phyloP scores from a whole-genome alignment of 495 filamentous ascomycete species.

The Ascobolus immersus region DNA sequence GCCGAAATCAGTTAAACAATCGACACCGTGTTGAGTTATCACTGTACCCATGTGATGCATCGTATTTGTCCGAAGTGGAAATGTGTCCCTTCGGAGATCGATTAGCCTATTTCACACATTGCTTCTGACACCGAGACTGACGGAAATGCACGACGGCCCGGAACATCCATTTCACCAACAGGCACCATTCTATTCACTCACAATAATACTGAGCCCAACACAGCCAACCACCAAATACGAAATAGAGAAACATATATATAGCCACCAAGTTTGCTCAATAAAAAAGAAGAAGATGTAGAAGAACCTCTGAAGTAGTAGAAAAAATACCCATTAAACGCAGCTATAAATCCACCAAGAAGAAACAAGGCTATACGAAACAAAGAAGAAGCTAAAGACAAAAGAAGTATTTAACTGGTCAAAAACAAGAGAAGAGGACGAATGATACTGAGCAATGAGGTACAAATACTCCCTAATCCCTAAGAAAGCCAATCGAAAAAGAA shows the following conservation, averaged over 20 bases:
- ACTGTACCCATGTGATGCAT: no score
- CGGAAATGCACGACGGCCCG: no score
- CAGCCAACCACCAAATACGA: conserved; percentile 5
- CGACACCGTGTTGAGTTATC: no score
- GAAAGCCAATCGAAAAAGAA: conserved; percentile 2
- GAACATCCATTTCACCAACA: not conserved
- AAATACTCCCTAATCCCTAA: no score
- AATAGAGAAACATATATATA: no score
- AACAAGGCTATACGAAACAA: conserved; percentile 4
- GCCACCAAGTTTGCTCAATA: no score
- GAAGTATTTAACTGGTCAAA: no score
- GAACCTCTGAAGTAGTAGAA: conserved; percentile 8
- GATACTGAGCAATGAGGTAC: not conserved
- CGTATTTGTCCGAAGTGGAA: no score
- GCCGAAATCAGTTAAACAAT: no score
- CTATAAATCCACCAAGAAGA: conserved; percentile 6
- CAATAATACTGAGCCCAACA: conserved; percentile 4
- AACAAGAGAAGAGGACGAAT: not conserved
- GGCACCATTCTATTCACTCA: not conserved
- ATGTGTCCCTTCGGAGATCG: no score
- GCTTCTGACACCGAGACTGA: no score
- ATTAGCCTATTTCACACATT: no score
- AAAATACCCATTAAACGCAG: conserved; percentile 9
- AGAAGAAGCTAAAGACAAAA: not conserved
- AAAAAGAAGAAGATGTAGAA: conserved; percentile 5